Evolutionary conservation across 2,329 filamentous ascomycete genomes (phyloP).

Genomic region (Botrytis fragariae): DNA sequence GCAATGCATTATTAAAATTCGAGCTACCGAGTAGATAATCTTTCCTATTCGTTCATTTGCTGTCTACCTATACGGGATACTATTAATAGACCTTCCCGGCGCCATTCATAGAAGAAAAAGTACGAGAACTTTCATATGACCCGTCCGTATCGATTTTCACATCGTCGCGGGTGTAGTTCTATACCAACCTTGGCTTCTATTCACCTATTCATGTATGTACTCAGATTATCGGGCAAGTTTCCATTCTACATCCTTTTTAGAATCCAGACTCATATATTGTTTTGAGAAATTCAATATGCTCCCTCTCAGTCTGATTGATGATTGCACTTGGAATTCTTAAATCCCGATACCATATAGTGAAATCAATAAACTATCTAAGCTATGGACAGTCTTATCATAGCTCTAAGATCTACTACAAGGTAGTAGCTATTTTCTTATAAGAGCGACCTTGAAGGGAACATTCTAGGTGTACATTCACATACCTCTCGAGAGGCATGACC

Average conservation of each 20-base stretch:
- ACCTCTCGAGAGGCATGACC: not conserved
- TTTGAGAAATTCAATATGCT: no score
- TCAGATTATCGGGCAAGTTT: not conserved
- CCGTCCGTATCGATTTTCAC: not conserved
- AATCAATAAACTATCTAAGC: not conserved
- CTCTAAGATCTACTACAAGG: not conserved
- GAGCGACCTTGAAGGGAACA: not conserved
- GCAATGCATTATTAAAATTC: not conserved
- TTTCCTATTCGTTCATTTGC: not conserved
- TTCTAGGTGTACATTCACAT: not conserved
- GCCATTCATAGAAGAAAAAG: not conserved
- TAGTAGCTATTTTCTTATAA: no score
- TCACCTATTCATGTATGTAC: not conserved
- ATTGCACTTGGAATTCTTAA: no score
- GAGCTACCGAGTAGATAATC: not conserved
- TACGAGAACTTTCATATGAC: not conserved
- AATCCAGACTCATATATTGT: no score
- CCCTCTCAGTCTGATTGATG: no score
- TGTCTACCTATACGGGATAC: not conserved
- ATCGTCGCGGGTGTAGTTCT: not conserved
- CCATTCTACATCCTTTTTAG: no score
- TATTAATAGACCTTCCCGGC: conserved; percentile 11
- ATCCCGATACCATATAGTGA: not conserved
- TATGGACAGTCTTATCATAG: not conserved
- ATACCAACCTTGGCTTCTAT: not conserved